Base-by-base conservation (phyloP, 306 rosid species). In the Cotoneaster glaucophyllus region DNA sequence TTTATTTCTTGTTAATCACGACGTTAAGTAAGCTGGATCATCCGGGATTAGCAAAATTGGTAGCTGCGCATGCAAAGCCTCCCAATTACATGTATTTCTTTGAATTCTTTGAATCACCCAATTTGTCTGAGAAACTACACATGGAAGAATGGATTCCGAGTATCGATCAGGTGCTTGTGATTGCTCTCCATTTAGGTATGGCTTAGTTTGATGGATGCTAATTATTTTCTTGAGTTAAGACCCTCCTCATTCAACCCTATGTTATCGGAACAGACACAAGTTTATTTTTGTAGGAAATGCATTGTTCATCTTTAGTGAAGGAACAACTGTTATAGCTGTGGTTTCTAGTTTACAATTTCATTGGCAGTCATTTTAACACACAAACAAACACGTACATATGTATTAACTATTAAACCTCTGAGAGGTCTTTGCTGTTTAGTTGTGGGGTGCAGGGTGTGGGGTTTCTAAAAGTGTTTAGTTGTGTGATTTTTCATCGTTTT, bases 51-150 rank as follows among this genome's bases (percentile, higher is more conserved):
- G 91, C 89, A 13, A 87, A 86, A 70, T 67, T 91, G 74, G 80
- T 93, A 52, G 98, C 98, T 0, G 98, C 97, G 26, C 95, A 91
- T 81, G 98, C 98, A 57, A 93, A 82, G 83, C 97, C 97, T 59
- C 98, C 97, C 64, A 86, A 85, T 80, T 94, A 92, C 78, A 66
- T 94, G 89, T 86, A 88, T 88, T 92, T 94, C 96, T 94, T 92
- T 67, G 87, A 88, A 53, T 89, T 86, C 79, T 94, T 81, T 39
- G 89, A 87, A 77, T 80, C 85, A 71, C 87, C 78, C 6, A 94
- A 88, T 79, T 96, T 92, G 18, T 84, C 87, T 0, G 93, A 87
- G 69, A 94, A 88, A 85, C 78, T 94, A 79, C 98, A 92, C 45
- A 73, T 74, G 8, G 75, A 89, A 32, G 88, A 85, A 66, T 88